Base-by-base conservation (phyloP, 2,329 filamentous ascomycete species). In the Sphaerostilbella broomeana region DNA sequence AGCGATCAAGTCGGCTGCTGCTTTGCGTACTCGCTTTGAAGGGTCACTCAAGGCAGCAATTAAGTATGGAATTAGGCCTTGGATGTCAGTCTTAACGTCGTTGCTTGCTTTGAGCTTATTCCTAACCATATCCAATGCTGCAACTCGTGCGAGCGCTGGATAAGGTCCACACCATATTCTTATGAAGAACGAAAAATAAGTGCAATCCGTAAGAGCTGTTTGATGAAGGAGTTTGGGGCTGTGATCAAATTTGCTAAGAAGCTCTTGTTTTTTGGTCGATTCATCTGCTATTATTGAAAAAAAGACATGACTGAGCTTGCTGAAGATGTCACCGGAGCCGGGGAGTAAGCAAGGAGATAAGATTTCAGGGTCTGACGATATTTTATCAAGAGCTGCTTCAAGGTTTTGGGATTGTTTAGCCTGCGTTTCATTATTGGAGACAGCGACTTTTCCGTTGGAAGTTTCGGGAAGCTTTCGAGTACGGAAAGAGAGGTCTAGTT, bases 61-160 rank as follows among this genome's bases (percentile, higher is more conserved):
- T 21, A 82, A 68, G 61, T 94, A 95, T 3, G 90, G 90, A n/a
- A 95, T 56, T 13, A 95, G 59, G 9, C 78, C 75, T 56, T 97
- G 90, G 34, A 89, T 71, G 56, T 95, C 84, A 6, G 75, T 55
- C 15, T 66, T 65, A 16, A 55, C 59, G 9, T 62, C 61, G 42
- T 73, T 69, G 11, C 62, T 61, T 8, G 63, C 59, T 38, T 75
- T 74, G 13, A 87, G 58, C 18, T 70, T 68, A 20, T 68, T 68
- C 43, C 78, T 76, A 11, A 78, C 73, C 53, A 78, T 70, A 27
- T 80, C 77, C 34, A 95, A 62, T 9, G 88, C 86, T 7, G 79
- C 73, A 39, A 75, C 71, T 46, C 85, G 78, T 3, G 79, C 81
- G 31, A 84, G 64, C 2, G 77, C 77, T 6, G 86, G 81, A 53